Evolutionary conservation across 2,329 filamentous ascomycete species (phyloP).

Genomic region (Aspergillus transmontanensis): DNA sequence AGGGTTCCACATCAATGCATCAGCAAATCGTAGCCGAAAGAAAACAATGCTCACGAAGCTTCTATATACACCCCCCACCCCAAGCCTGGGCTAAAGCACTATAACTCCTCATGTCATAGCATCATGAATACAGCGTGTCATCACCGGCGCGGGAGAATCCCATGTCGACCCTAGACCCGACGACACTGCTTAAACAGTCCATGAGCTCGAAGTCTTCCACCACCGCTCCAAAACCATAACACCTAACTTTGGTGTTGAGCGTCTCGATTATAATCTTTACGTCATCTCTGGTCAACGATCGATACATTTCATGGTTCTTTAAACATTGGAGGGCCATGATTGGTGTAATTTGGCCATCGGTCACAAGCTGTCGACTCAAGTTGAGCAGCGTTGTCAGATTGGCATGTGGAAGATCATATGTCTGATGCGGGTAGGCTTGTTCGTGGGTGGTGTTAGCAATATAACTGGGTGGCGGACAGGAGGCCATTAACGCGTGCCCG

Average conservation of each 20-base stretch:
- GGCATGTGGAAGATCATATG: slow-evolving; percentile 75
- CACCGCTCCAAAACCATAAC: slow-evolving; percentile 80
- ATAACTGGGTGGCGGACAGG: slow-evolving; percentile 74
- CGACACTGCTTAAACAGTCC: slow-evolving; percentile 74
- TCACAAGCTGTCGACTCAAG: slow-evolving; percentile 77
- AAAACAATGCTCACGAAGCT: slow-evolving; percentile 8
- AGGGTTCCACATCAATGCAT: not conserved
- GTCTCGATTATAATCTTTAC: slow-evolving; percentile 73
- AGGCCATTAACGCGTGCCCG: slow-evolving; percentile 92
- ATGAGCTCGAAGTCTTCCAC: slow-evolving; percentile 67
- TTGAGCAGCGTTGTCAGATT: slow-evolving; percentile 82
- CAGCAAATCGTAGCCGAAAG: not conserved
- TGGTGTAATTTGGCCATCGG: slow-evolving; percentile 83
- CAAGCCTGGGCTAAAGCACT: not conserved
- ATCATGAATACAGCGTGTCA: slow-evolving; percentile 38
- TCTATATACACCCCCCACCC: slow-evolving; percentile 10
- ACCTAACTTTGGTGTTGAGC: slow-evolving; percentile 78
- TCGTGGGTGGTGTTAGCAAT: slow-evolving; percentile 56
- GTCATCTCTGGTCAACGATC: slow-evolving; percentile 67
- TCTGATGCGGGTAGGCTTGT: slow-evolving; percentile 66
- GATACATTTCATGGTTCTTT: slow-evolving; percentile 69
- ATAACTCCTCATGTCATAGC: not conserved
- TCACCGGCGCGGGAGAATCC: slow-evolving; percentile 29
- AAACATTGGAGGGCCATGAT: slow-evolving; percentile 93
- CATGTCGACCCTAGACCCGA: slow-evolving; percentile 48